Conservation (phyloP, 768 basidiomycete species). For the Agrocybe pediades region DNA sequence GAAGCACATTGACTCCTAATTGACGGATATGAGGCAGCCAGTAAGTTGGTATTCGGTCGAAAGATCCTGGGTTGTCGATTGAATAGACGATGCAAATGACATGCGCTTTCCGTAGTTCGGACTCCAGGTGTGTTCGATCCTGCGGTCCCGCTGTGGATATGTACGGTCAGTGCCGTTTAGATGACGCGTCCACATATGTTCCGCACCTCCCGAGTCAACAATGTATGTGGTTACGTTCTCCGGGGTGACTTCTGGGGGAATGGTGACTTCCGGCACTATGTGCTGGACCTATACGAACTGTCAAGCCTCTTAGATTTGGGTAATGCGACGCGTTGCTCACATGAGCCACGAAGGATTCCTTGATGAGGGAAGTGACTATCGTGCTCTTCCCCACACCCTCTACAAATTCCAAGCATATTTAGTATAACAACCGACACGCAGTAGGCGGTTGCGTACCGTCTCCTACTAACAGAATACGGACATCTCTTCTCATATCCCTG, state of each 20-base stretch:
- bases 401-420: constrained; percentile 33
- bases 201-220: constrained; percentile 92
- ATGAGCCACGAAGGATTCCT: constrained; percentile 90
- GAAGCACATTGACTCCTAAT: constrained; percentile 88
- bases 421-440: constrained; percentile 2
- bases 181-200: constrained; percentile 13
- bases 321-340: constrained; percentile 41
- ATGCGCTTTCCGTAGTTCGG: constrained; percentile 95
- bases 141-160: constrained; percentile 71
- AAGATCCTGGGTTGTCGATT: constrained; percentile 94
- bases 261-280: constrained; percentile 95
- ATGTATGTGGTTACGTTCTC: constrained; percentile 98
- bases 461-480: constrained; percentile 90
- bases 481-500: constrained; percentile 79
- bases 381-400: constrained; percentile 99
- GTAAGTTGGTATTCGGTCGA: constrained; percentile 96
- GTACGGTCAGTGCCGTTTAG: background rate
- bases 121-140: constrained; percentile 87
- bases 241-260: constrained; percentile 95
- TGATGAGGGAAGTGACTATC: constrained; percentile 95
- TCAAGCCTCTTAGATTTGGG: background rate
- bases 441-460: constrained; percentile 59
- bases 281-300: constrained; percentile 74
- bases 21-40: constrained; percentile 97
- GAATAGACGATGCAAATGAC: constrained; percentile 98